Conservation (phyloP, 1,284 basidiomycete genomes). For the Inonotus hispidus region DNA sequence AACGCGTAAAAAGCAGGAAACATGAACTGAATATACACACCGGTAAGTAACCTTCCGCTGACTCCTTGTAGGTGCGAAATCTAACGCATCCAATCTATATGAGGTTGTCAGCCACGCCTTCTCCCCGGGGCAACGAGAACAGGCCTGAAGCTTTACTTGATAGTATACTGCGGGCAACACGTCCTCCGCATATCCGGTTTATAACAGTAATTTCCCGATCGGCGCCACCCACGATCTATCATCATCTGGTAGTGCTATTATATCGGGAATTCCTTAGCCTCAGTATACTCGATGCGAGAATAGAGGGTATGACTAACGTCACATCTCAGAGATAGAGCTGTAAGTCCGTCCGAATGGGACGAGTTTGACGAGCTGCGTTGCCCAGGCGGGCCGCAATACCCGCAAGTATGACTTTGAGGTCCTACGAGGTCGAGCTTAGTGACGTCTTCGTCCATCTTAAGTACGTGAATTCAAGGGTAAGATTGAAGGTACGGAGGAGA, state of each 20-base stretch:
- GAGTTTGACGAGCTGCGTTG: conserved; percentile 29
- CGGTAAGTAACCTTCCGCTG: conserved; percentile 73
- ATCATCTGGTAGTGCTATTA: conserved; percentile 67
- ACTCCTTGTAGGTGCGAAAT: conserved; percentile 73
- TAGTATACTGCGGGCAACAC: conserved; percentile 93
- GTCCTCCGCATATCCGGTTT: conserved; percentile 78
- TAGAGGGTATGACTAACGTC: conserved; percentile 31
- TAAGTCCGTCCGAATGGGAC: conserved; percentile 33
- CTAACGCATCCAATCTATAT: conserved; percentile 61
- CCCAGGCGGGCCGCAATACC: conserved; percentile 39
- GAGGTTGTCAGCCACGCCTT: not conserved
- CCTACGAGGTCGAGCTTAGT: conserved; percentile 1
- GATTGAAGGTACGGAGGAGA: too few species aligned
- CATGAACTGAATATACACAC: conserved; percentile 31
- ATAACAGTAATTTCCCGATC: conserved; percentile 78
- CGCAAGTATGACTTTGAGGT: conserved; percentile 32
- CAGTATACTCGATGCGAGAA: too few species aligned
- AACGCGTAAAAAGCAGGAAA: not conserved
- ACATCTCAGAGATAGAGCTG: conserved; percentile 41
- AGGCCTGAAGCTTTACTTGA: conserved; percentile 47
- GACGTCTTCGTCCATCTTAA: not conserved
- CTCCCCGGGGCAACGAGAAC: not conserved
- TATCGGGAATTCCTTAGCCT: not conserved
- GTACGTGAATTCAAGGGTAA: not conserved
- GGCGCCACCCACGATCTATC: conserved; percentile 87